These are phyloP conservation scores for Synchytrium microbalum DNA, from an alignment of 371 early-diverging fungal species.

Conservation along the genomic window DNA sequence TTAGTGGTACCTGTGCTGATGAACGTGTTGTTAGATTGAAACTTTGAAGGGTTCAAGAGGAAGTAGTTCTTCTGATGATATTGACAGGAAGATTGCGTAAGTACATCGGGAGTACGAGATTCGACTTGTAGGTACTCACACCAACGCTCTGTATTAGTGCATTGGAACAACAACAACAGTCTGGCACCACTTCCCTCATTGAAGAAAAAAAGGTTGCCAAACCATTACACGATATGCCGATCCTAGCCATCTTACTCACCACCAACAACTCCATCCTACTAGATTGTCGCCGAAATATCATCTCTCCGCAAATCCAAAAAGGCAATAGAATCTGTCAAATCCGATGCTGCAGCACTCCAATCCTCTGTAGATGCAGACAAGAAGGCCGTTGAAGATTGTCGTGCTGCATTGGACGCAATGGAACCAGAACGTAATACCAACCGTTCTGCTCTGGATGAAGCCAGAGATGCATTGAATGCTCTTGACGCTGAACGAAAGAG, in stretches of 20 bases:
- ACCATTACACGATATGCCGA: conserved; percentile 58
- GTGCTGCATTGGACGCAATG: conserved; percentile 10
- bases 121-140: neutral
- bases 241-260: conserved; percentile 54
- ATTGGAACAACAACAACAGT: neutral
- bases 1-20: conserved; percentile 2
- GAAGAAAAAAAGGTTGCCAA: conserved; percentile 70
- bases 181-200: conserved; percentile 32
- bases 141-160: conserved; percentile 5
- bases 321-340: conserved; percentile 56
- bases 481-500: conserved; percentile 54
- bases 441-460: conserved; percentile 21
- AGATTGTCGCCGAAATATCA: conserved; percentile 71
- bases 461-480: conserved; percentile 52
- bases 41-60: conserved; percentile 66
- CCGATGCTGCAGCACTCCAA: conserved; percentile 40
- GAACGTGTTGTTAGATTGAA: conserved; percentile 59
- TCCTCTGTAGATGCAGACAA: conserved; percentile 63
- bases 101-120: conserved; percentile 10
- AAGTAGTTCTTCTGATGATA: conserved; percentile 67
- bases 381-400: conserved; percentile 25
- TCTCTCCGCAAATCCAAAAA: conserved; percentile 70
- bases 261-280: conserved; percentile 43
- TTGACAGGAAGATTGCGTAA: conserved; percentile 68
- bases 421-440: conserved; percentile 30